Percentiles rank a stretch among this genome's conserved stretches.
Evolutionary conservation across 306 rosid species (phyloP).

Genomic region (Malus asiatica): DNA sequence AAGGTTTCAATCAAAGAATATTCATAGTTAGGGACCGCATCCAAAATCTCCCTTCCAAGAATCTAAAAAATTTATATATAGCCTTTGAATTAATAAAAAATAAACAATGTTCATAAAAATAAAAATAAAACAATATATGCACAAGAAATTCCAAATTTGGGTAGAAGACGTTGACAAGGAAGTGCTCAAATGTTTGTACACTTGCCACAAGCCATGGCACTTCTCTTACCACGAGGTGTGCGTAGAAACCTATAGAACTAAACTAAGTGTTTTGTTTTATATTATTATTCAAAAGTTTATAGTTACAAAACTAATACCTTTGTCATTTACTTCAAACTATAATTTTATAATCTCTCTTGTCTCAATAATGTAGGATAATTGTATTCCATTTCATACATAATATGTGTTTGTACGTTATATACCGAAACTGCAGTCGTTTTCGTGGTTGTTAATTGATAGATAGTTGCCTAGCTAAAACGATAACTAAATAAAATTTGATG

Average conservation of each 20-base stretch:
- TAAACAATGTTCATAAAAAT: background rate
- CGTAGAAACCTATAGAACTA: background rate
- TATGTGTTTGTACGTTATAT: background rate
- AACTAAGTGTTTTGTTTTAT: background rate
- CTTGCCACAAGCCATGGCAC: background rate
- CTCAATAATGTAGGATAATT: conserved; percentile 1
- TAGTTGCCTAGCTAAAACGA: background rate
- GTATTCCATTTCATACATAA: background rate
- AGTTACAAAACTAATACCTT: background rate
- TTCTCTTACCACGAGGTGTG: background rate
- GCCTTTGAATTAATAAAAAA: background rate
- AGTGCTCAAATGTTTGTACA: background rate
- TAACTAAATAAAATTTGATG: background rate
- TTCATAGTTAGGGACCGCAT: no score
- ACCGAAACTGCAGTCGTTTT: background rate
- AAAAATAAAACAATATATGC: background rate
- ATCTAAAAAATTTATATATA: background rate
- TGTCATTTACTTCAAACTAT: background rate
- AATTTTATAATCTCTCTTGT: background rate
- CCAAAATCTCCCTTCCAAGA: no score
- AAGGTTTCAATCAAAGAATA: no score
- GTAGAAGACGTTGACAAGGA: background rate
- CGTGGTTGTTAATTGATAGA: background rate
- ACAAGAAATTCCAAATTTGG: conserved; percentile 1
- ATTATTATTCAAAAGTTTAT: background rate